These are phyloP conservation scores for Apiospora koreana DNA, from an alignment of 2,329 filamentous ascomycete genomes.

Conservation along the genomic window DNA sequence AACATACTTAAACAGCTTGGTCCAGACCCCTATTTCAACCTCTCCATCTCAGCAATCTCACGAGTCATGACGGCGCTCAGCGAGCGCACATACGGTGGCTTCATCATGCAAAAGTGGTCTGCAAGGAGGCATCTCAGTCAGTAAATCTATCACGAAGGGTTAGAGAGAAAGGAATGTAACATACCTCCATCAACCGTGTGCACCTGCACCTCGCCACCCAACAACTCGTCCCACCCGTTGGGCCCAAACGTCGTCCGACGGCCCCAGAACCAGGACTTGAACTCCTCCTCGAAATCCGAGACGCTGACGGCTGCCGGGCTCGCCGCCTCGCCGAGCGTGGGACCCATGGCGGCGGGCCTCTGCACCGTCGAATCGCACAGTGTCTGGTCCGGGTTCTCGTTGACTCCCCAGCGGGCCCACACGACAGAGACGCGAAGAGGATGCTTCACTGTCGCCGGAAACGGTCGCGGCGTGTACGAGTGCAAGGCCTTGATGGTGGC, in stretches of 20 bases:
- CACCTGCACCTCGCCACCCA: conserved; percentile 1
- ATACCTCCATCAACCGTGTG: conserved; percentile 8
- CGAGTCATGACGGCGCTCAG: background rate
- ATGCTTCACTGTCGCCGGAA: background rate
- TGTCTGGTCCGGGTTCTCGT: conserved; percentile 10
- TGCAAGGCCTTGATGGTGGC: conserved; percentile 9
- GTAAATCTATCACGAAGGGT: background rate
- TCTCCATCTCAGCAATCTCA: conserved; percentile 7
- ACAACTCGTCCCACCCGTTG: background rate
- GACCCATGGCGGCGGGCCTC: background rate
- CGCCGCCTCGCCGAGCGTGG: conserved; percentile 9
- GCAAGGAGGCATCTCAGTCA: background rate
- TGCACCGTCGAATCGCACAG: background rate
- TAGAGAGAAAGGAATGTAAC: background rate
- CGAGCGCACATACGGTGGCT: background rate
- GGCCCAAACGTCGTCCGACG: background rate
- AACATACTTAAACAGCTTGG: too few relatives aligned
- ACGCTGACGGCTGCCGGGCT: background rate
- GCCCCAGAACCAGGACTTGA: conserved; percentile 9
- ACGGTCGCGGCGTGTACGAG: conserved; percentile 4
- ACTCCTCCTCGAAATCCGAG: background rate
- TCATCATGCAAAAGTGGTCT: conserved; percentile 9
- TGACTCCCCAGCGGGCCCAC: conserved; percentile 10
- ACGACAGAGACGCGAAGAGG: background rate
- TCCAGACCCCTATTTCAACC: background rate